Percentiles rank a stretch among this genome's conserved stretches.
Evolutionary conservation across 306 rosid genomes (phyloP).

Genomic region (Quercus cerris): DNA sequence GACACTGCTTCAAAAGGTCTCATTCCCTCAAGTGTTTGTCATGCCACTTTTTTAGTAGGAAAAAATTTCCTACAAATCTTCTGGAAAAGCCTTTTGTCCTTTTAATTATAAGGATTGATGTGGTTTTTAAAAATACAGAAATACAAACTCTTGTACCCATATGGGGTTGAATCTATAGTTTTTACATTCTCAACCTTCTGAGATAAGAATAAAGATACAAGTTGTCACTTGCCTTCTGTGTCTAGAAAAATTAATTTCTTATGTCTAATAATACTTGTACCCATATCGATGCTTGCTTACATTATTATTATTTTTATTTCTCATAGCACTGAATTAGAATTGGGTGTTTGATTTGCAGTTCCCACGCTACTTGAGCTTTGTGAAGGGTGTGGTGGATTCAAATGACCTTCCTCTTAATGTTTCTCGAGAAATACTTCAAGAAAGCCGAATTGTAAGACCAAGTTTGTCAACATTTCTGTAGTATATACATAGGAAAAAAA

Average conservation of each 20-base stretch:
- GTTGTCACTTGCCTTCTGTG: not conserved
- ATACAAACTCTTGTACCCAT: not conserved
- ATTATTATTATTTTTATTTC: not conserved
- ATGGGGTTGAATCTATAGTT: not conserved
- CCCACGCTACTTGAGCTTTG: conserved; percentile 95
- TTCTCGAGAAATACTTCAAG: conserved; percentile 98
- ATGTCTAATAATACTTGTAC: not conserved
- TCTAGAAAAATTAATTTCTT: not conserved
- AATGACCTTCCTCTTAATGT: conserved; percentile 95
- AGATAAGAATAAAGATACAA: not conserved
- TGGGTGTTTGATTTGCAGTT: conserved; percentile 53
- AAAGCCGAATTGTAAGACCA: conserved; percentile 90
- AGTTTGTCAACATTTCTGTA: not conserved
- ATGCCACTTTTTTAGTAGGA: not conserved
- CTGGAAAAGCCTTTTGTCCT: not conserved
- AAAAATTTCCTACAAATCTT: not conserved
- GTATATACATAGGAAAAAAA: not conserved
- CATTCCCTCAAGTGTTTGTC: not conserved
- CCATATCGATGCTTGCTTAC: not conserved
- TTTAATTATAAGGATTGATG: no score
- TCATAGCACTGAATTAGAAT: not conserved
- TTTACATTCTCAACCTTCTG: not conserved
- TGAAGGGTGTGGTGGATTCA: conserved; percentile 95
- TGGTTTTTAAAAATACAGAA: no score
- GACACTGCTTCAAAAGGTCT: not conserved